Percentiles rank a stretch among this genome's conserved stretches.
These are phyloP conservation scores for Sarcodon aspratus DNA, from an alignment of 768 basidiomycete species.

Conservation along the genomic window DNA sequence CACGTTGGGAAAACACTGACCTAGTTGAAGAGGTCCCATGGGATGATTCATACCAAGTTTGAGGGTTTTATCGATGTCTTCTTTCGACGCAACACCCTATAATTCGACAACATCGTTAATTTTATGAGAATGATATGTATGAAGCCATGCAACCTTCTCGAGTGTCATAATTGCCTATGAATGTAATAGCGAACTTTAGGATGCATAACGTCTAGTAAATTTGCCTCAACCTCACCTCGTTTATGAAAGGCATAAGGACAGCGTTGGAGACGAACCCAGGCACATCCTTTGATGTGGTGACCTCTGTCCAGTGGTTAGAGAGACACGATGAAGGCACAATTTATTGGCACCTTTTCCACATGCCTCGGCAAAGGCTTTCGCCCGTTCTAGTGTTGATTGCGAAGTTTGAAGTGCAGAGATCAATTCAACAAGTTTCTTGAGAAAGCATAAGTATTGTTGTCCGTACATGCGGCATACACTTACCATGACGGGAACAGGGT, in stretches of 20 bases:
- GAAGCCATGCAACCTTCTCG: conserved; percentile 50
- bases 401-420: conserved; percentile 91
- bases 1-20: conserved; percentile 20
- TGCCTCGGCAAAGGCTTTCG: conserved; percentile 72
- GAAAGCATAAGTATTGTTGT: not conserved
- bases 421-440: conserved; percentile 82
- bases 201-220: not conserved
- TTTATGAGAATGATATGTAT: not conserved
- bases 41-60: conserved; percentile 91
- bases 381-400: conserved; percentile 57
- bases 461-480: conserved; percentile 7
- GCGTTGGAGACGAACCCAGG: conserved; percentile 96
- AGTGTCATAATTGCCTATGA: conserved; percentile 86
- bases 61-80: conserved; percentile 93
- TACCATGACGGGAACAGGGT: conserved; percentile 95
- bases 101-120: not conserved
- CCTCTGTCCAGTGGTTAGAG: conserved; percentile 40
- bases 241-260: conserved; percentile 93
- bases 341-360: conserved; percentile 69
- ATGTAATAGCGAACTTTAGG: not conserved
- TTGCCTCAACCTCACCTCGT: conserved; percentile 45
- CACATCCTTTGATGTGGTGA: conserved; percentile 83
- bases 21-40: conserved; percentile 88
- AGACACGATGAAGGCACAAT: not conserved
- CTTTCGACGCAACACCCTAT: conserved; percentile 82